A percentile compares a stretch with the other conserved stretches of the same genome.
Evolutionary conservation across 2,329 filamentous ascomycete genomes (phyloP).

Genomic region (Talaromyces sp.): DNA sequence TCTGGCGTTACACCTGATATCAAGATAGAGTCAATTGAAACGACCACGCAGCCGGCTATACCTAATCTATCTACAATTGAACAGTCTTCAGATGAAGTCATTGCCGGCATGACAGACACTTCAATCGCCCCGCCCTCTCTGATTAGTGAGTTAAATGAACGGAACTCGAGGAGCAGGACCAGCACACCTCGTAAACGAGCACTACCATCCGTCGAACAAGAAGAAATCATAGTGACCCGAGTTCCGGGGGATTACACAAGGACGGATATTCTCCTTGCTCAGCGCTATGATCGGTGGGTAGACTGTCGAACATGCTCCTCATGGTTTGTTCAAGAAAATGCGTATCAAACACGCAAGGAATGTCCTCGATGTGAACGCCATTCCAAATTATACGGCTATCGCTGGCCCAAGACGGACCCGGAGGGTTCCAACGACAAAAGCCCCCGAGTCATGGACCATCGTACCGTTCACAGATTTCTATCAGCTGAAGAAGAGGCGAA

Average conservation of each 20-base stretch:
- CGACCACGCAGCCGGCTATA: background rate
- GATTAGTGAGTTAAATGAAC: conserved; percentile 19
- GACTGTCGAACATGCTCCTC: conserved; percentile 78
- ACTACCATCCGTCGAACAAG: conserved; percentile 38
- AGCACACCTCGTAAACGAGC: conserved; percentile 29
- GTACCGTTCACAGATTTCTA: conserved; percentile 82
- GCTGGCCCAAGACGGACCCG: conserved; percentile 92
- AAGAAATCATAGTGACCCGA: conserved; percentile 41
- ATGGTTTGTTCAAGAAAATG: conserved; percentile 82
- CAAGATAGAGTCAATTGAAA: conserved; percentile 22
- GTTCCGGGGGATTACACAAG: conserved; percentile 77
- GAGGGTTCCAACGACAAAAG: conserved; percentile 69
- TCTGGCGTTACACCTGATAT: conserved; percentile 24
- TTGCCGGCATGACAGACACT: background rate
- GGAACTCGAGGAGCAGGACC: conserved; percentile 21
- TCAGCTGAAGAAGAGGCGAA: conserved; percentile 62
- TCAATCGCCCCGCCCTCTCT: conserved; percentile 9
- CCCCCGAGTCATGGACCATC: conserved; percentile 71
- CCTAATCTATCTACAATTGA: background rate
- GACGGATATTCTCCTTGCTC: conserved; percentile 69
- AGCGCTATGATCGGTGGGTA: conserved; percentile 78
- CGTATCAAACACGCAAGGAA: conserved; percentile 77
- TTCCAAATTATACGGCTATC: conserved; percentile 89
- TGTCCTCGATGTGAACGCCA: conserved; percentile 94
- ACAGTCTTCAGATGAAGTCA: background rate